Conservation (phyloP, 140 eudicot species). For the Stevia rebaudiana region DNA sequence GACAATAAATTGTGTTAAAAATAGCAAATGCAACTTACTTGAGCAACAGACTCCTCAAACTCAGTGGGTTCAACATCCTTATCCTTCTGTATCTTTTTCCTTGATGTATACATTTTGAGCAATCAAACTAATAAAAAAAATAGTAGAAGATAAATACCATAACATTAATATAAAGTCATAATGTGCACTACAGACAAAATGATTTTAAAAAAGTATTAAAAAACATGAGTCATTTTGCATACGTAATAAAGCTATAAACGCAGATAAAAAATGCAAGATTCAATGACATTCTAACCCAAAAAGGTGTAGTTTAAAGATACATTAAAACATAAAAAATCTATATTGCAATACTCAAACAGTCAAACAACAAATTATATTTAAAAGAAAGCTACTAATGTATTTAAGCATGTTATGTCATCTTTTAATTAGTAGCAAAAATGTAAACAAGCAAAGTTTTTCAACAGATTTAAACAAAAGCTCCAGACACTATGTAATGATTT, state of each 20-base stretch:
- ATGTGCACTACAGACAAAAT: not conserved
- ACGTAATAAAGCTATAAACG: not conserved
- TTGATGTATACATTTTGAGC: conserved; percentile 53
- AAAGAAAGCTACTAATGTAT: not conserved
- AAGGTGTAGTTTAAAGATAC: not conserved
- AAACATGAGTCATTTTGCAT: not conserved
- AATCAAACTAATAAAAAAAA: not conserved
- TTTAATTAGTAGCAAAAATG: too few species aligned
- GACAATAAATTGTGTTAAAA: not conserved
- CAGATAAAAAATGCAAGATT: not conserved
- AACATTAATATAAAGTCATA: not conserved
- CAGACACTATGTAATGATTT: not conserved
- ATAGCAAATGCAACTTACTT: conserved; percentile 22
- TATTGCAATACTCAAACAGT: not conserved
- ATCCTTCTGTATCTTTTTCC: conserved; percentile 60
- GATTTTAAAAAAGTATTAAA: not conserved
- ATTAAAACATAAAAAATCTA: not conserved
- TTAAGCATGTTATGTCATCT: too few species aligned
- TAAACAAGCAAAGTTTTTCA: not conserved
- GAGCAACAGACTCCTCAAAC: conserved; percentile 71
- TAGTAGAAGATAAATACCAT: not conserved
- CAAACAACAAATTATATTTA: too few species aligned
- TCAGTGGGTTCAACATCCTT: conserved; percentile 74
- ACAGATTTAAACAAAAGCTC: not conserved
- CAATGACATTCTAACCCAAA: too few species aligned